These are phyloP conservation scores for Allomyces arbusculus DNA, from an alignment of 192 early-diverging fungal species.

Conservation along the genomic window DNA sequence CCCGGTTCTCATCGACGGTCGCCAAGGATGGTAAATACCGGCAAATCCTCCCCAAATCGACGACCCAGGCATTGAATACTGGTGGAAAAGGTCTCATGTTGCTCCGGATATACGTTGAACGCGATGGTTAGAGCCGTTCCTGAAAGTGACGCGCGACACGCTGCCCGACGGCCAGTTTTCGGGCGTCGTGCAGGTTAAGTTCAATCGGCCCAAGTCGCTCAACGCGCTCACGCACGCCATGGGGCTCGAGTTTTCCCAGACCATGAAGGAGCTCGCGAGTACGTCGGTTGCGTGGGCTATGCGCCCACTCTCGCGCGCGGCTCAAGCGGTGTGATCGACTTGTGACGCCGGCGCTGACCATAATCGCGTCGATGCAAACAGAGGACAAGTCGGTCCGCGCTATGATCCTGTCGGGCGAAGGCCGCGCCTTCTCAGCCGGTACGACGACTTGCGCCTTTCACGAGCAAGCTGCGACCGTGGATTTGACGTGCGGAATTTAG, in stretches of 20 bases:
- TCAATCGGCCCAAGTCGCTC: slow-evolving; percentile 11
- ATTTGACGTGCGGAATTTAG: not conserved
- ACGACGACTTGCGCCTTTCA: too few species aligned
- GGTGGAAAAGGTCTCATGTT: too few species aligned
- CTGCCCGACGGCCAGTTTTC: not conserved
- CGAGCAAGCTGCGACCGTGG: too few species aligned
- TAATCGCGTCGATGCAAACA: not conserved
- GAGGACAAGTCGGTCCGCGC: slow-evolving; percentile 1
- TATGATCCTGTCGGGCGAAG: slow-evolving; percentile 5
- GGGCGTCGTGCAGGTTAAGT: slow-evolving; percentile 2
- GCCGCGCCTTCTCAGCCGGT: slow-evolving; percentile 3
- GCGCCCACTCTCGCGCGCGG: too few species aligned
- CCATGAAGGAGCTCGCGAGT: not conserved
- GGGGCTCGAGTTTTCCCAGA: slow-evolving; percentile 4
- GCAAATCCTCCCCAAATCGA: too few species aligned
- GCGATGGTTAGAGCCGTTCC: not conserved
- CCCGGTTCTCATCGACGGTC: too few species aligned
- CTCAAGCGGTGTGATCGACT: too few species aligned
- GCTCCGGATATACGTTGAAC: too few species aligned
- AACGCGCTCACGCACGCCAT: slow-evolving; percentile 12
- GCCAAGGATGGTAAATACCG: too few species aligned
- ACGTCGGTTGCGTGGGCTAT: not conserved
- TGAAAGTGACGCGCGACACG: not conserved
- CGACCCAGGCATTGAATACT: too few species aligned
- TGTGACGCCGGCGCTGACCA: too few species aligned